phyloP scores from a whole-genome alignment of 352 stramenopile genomes.

The Poterioochromonas sp. region DNA sequence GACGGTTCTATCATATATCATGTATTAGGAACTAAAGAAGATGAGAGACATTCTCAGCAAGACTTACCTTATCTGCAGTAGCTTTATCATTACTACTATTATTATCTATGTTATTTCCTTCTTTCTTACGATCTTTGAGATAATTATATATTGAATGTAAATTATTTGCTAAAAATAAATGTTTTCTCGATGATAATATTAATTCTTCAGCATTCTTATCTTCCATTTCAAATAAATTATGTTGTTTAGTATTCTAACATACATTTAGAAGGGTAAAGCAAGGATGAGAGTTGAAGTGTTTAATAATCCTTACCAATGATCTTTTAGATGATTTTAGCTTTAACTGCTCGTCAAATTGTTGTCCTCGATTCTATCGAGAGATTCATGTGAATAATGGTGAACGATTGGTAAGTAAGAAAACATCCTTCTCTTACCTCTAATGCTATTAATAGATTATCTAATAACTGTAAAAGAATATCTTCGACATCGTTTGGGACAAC shows the following conservation, averaged over 20 bases:
- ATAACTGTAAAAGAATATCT: background rate
- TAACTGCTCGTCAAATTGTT: background rate
- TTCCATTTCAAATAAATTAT: background rate
- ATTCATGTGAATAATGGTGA: background rate
- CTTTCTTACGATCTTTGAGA: background rate
- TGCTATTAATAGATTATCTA: background rate
- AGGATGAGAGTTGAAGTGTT: background rate
- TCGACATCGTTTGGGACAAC: background rate
- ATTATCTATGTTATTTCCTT: background rate
- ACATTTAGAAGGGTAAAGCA: background rate
- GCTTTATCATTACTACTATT: background rate
- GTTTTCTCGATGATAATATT: background rate
- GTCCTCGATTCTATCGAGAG: background rate
- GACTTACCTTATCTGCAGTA: background rate
- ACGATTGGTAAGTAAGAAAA: no score
- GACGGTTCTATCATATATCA: background rate
- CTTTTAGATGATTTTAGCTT: background rate
- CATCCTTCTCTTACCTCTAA: background rate
- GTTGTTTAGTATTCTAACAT: background rate
- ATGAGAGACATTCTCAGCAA: no score
- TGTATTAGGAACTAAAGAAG: background rate
- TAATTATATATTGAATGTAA: background rate
- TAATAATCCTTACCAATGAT: background rate
- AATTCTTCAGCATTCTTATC: conserved; percentile 14
- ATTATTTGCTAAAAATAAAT: conserved; percentile 26